Evolutionary conservation across 2,329 filamentous ascomycete species (phyloP), one percentile per base, ranked within the genome.

Genomic region (Fusarium marasasianum): DNA sequence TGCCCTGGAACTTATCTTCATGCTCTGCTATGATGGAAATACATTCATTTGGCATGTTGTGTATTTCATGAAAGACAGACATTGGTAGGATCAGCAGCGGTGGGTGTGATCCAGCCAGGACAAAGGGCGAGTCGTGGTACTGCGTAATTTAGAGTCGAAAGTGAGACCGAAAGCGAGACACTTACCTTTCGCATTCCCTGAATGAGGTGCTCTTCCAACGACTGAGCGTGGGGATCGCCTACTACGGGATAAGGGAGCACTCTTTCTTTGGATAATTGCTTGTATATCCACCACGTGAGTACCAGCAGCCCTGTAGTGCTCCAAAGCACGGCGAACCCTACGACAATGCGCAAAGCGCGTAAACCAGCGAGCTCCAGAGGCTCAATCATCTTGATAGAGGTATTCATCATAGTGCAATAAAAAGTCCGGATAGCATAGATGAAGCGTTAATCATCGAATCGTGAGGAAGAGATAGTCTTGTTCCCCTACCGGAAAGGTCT

Each of bases 151-250:
- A 50, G 47, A 33, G 11, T 7, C 11, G 1, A 35, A 15, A 3
- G 0, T 6, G 5, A 31, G n/a, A 3, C 10, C 3, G 5, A 17
- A n/a, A 3, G 2, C 8, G 2, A n/a, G 0, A 18, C 1, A 3
- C 22, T 6, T 56, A 41, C 53, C 15, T 20, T 24, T 18, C 33
- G 0, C 38, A 56, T 31, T 10, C 53, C 53, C 15, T 35, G 1
- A 3, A 56, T 43, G 20, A 43, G 38, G 4, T 43, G 43, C 2
- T 31, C 22, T 10, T 50, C 29, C 0, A 50, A 10, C 8, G 47
- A 50, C 8, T 5, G 29, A 5, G 22, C 47, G 8, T 33, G 22
- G 3, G 29, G 15, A 18, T 50, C 15, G 15, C 47, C 47, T n/a
- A 50, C 8, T 0, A 33, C 29, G 2, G 47, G 47, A 10, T 50